Base-by-base conservation (phyloP, 1,139 yeast genomes). In the Eremothecium coryli region DNA sequence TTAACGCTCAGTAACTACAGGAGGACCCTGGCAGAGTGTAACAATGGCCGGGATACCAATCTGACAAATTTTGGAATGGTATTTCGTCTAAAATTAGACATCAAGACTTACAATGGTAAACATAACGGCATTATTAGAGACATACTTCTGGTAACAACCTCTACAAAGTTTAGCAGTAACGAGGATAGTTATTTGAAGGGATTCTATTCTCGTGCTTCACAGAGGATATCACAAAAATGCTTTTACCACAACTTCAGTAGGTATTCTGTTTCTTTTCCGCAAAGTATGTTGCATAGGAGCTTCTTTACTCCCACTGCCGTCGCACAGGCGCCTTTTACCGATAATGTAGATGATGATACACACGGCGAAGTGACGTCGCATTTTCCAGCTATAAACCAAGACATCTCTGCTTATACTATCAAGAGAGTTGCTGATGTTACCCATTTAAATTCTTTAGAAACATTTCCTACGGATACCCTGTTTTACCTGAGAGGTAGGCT, bases 31-130 rank as follows among this genome's bases (percentile, higher is more conserved):
- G 21, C n/a, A 8, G 44, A 42, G 4, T 38, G 43, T 22, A 31
- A 30, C 12, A 38, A 36, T 26, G 41, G 38, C n/a, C 39, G 39
- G 14, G 45, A 42, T 21, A 36, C 38, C 14, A 50, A 50, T 31
- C 25, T 46, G 21, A 41, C 52, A 4, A 43, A 46, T 24, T 37
- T 36, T 13, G 55, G 56, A 15, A 50, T 54, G 5, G 38, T 54
- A 6, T 50, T 54, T 36, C 38, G 42, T 26, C 25, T 54, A 31
- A 36, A 41, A 3, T 26, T 53, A 7, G 52, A 49, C 24, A 38
- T 40, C 3, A 41, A 45, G 24, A 15, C 44, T 1, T 52, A 32
- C 31, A 35, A 40, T 4, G 46, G 41, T 25, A 44, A 40, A 35
- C 30, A 52, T 20, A 51, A 50, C 35, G 45, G 52, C 5, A 49